Evolutionary conservation across 192 early-diverging fungal genomes (phyloP), one percentile per base, ranked within the genome.

Genomic region (Coemansia sp.): DNA sequence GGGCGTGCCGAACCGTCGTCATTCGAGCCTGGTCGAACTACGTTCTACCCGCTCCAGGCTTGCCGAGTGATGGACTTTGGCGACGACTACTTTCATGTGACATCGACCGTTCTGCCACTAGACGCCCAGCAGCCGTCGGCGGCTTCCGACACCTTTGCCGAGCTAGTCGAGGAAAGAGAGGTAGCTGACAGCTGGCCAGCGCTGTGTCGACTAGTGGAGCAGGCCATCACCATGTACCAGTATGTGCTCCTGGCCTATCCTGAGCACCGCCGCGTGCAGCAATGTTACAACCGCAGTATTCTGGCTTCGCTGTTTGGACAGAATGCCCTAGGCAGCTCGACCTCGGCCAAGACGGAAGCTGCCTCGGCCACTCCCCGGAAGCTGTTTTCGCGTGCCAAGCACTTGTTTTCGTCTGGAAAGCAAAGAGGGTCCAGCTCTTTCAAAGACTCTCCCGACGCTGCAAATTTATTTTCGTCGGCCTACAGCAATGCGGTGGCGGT

Each of bases 231-330:
- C 34, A 77, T 77, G 74, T 84, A 80, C 58, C 82, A 84, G 58
- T 80, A 80, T 16, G 82, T 80, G 41, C 70, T 79, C 29, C 72
- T 84, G 49, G 78, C 77, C 5, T 80, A 80, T 43, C 82, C 82
- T 1, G 82, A 80, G 69, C 82, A 84, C 43, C 78, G 74, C 27
- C 73, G 82, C 58, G 69, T 84, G 22, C 82, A 84, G 65, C 82
- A 84, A 71, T 84, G 78, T 69, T 84, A 84, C 66, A 84, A 84
- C 67, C 82, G 78, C 65, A 84, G 82, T 55, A 84, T 84, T 62
- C 47, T 84, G 57, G 77, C 82, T 16, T 80, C 78, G 36, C 61
- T 84, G 49, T 84, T 84, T 77, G 82, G 78, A 34, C 78, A 77
- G 71, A 84, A 79, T 46, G 78, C 82, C 7, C 74, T 80, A 11